These are phyloP conservation scores for Lachnellula willkommii DNA, from an alignment of 2,329 filamentous ascomycete species.

Conservation along the genomic window DNA sequence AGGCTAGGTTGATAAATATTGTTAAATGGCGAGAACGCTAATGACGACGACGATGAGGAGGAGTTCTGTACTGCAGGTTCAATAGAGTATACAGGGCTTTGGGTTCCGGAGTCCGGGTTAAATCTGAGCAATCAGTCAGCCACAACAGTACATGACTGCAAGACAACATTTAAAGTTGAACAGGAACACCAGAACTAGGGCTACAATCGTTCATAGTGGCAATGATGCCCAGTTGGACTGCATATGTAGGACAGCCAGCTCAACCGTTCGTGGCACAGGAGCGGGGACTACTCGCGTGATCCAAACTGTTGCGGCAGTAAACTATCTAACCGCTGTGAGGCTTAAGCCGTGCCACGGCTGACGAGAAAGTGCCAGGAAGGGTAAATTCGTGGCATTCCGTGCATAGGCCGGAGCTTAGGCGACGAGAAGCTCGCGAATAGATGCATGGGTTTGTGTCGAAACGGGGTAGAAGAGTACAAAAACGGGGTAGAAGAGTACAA, in stretches of 20 bases:
- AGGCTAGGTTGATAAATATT: constrained; percentile 28
- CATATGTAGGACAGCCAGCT: constrained; percentile 28
- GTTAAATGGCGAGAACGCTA: constrained; percentile 28
- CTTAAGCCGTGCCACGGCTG: constrained; percentile 28
- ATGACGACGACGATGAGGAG: constrained; percentile 22
- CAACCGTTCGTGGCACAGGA: constrained; percentile 24
- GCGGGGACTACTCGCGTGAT: constrained; percentile 30
- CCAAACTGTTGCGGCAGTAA: constrained; percentile 17
- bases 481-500: constrained; percentile 11
- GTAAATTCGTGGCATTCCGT: constrained; percentile 26
- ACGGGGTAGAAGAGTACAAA: constrained; percentile 11
- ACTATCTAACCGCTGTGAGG: constrained; percentile 23
- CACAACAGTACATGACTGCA: constrained; percentile 23
- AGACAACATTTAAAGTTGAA: constrained; percentile 28
- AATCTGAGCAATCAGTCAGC: constrained; percentile 32
- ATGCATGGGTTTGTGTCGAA: constrained; percentile 14
- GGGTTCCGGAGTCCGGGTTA: constrained; percentile 28
- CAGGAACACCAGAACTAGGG: constrained; percentile 8
- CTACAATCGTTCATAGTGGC: constrained; percentile 10
- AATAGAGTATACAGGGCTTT: constrained; percentile 32
- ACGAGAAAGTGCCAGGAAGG: constrained; percentile 18
- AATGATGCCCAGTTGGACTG: constrained; percentile 26
- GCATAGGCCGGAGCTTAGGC: constrained; percentile 17
- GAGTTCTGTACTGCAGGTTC: constrained; percentile 28
- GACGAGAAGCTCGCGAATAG: constrained; percentile 11